Percentiles rank a stretch among this genome's conserved stretches.
These are phyloP conservation scores for Candida albicans DNA, from an alignment of 1,139 yeast genomes.

Conservation along the genomic window DNA sequence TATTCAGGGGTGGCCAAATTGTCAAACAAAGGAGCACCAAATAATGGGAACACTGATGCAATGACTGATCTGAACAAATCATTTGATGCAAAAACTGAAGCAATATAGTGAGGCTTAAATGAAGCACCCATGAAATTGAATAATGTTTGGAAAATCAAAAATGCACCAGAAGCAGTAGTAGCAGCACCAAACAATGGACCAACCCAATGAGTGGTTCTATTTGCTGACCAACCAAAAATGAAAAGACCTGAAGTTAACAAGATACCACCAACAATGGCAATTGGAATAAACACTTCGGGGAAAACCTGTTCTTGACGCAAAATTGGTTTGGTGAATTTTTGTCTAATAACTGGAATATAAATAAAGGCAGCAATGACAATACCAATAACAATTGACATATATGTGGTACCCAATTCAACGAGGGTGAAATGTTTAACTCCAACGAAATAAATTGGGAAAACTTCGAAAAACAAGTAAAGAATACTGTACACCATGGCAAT, in stretches of 20 bases:
- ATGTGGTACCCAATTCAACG: conserved; percentile 25
- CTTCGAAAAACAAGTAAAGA: conserved; percentile 36
- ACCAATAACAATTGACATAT: conserved; percentile 23
- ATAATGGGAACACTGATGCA: conserved; percentile 36
- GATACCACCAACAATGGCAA: conserved; percentile 38
- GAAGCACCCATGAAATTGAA: conserved; percentile 62
- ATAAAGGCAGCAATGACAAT: conserved; percentile 20
- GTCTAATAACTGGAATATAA: conserved; percentile 21
- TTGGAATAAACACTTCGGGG: conserved; percentile 64
- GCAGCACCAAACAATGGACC: conserved; percentile 33
- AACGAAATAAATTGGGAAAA: conserved; percentile 31
- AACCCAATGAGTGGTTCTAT: conserved; percentile 32
- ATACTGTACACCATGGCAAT: conserved; percentile 32
- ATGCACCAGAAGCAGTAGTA: conserved; percentile 29
- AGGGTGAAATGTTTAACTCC: conserved; percentile 27
- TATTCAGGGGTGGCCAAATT: conserved; percentile 29
- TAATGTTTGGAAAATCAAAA: conserved; percentile 32
- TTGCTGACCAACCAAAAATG: conserved; percentile 35
- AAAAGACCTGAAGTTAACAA: conserved; percentile 32
- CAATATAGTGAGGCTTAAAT: conserved; percentile 37
- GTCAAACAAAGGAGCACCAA: conserved; percentile 47
- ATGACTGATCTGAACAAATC: conserved; percentile 26
- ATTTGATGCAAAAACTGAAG: conserved; percentile 35
- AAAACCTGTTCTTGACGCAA: conserved; percentile 37
- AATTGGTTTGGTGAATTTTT: conserved; percentile 25